A percentile compares a stretch with the other conserved stretches of the same genome.
phyloP scores from a whole-genome alignment of 306 rosid species.

The Fagus sylvatica region DNA sequence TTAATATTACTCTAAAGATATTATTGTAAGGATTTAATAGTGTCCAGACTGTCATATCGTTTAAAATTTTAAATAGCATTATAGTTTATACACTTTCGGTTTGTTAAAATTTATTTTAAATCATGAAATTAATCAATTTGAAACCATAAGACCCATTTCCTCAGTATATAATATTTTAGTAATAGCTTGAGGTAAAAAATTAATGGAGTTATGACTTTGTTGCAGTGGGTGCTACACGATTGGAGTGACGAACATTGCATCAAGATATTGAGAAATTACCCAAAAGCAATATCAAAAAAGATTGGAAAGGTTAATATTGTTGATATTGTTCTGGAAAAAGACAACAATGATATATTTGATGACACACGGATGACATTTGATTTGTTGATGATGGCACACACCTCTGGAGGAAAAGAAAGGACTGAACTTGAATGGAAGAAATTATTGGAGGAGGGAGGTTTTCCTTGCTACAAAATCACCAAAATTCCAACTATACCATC shows the following conservation, averaged over 20 bases:
- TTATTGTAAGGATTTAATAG: too few relatives aligned
- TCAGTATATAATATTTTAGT: too few relatives aligned
- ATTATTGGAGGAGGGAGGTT: conserved; percentile 50
- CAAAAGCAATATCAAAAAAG: conserved; percentile 1
- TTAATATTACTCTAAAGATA: too few relatives aligned
- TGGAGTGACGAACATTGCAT: conserved; percentile 20
- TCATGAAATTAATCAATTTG: too few relatives aligned
- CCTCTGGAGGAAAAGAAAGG: conserved; percentile 41
- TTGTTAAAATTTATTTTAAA: too few relatives aligned
- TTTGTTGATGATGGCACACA: conserved; percentile 44
- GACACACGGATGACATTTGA: conserved; percentile 48
- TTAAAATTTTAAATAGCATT: too few relatives aligned
- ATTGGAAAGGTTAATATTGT: conserved; percentile 12
- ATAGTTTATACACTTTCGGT: too few relatives aligned
- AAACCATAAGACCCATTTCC: too few relatives aligned
- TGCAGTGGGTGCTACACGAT: conserved; percentile 14
- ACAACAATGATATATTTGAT: conserved; percentile 41
- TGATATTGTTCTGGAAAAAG: conserved; percentile 28
- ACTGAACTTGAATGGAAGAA: conserved; percentile 64
- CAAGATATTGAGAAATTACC: not conserved
- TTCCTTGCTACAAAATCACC: conserved; percentile 51
- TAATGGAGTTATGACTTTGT: not conserved
- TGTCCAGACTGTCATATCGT: too few relatives aligned
- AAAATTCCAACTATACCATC: conserved; percentile 46
- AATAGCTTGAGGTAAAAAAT: too few relatives aligned